These are phyloP conservation scores for Flaveria ramosissima DNA, from an alignment of 129 eudicot species.

Conservation along the genomic window DNA sequence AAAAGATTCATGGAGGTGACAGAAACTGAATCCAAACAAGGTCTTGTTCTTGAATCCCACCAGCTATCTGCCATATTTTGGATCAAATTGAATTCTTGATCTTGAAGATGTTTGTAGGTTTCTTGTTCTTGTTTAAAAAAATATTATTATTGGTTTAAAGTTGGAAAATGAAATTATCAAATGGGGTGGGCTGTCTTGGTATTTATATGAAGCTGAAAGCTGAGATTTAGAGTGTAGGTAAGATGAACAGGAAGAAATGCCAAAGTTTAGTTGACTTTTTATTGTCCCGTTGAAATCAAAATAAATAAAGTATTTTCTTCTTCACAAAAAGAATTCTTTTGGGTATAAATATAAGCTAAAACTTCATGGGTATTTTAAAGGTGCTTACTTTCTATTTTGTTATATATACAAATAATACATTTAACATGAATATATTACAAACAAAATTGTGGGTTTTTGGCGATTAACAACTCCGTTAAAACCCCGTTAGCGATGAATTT, in stretches of 20 bases:
- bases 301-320: not conserved
- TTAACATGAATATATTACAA: too few relatives aligned
- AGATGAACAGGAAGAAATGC: constrained; percentile 32
- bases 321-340: constrained; percentile 8
- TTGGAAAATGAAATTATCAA: constrained; percentile 38
- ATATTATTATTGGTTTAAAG: constrained; percentile 13
- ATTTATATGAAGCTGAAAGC: constrained; percentile 53
- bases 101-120: constrained; percentile 3
- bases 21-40: constrained; percentile 52
- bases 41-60: constrained; percentile 70
- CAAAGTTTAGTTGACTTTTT: constrained; percentile 61
- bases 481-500: too few relatives aligned
- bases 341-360: not conserved
- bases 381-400: too few relatives aligned
- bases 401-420: too few relatives aligned
- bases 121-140: constrained; percentile 22
- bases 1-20: constrained; percentile 52
- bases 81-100: constrained; percentile 22
- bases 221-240: constrained; percentile 34
- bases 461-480: too few relatives aligned
- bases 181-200: constrained; percentile 51
- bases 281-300: constrained; percentile 9
- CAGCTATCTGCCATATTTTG: constrained; percentile 64
- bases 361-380: too few relatives aligned
- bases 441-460: too few relatives aligned